phyloP scores from a whole-genome alignment of 179 eudicot species.

The Sideroxylon spinosum region DNA sequence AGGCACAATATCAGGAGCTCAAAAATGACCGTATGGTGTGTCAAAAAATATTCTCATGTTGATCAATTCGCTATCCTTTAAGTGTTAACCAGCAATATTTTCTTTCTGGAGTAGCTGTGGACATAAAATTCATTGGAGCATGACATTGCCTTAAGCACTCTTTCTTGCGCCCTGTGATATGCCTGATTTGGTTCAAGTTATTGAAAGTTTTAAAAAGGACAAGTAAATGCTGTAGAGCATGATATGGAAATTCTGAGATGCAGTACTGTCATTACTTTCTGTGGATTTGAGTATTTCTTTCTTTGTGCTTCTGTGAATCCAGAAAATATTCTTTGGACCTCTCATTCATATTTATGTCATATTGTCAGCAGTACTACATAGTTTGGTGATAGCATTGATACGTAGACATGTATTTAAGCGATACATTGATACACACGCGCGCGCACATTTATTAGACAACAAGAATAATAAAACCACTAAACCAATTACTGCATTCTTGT shows the following conservation, averaged over 20 bases:
- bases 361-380: neutral
- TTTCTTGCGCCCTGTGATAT: neutral
- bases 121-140: neutral
- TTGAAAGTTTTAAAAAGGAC: neutral
- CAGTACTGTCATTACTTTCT: neutral
- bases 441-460: neutral
- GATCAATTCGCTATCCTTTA: neutral
- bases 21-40: slow-evolving; percentile 58
- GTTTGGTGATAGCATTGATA: too few species aligned
- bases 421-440: neutral
- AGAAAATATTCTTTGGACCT: neutral
- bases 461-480: neutral
- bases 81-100: slow-evolving; percentile 5
- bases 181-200: neutral
- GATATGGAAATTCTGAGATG: neutral
- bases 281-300: neutral
- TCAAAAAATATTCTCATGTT: slow-evolving; percentile 6
- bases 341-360: neutral
- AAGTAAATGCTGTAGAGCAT: neutral
- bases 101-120: neutral
- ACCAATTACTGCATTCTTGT: neutral
- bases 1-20: slow-evolving; percentile 51
- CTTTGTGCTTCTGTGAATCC: neutral
- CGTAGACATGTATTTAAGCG: neutral
- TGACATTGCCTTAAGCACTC: neutral